A percentile compares a stretch with the other conserved stretches of the same genome.
phyloP scores from a whole-genome alignment of 164 flowering plant genomes.

The Echeveria elegans region DNA sequence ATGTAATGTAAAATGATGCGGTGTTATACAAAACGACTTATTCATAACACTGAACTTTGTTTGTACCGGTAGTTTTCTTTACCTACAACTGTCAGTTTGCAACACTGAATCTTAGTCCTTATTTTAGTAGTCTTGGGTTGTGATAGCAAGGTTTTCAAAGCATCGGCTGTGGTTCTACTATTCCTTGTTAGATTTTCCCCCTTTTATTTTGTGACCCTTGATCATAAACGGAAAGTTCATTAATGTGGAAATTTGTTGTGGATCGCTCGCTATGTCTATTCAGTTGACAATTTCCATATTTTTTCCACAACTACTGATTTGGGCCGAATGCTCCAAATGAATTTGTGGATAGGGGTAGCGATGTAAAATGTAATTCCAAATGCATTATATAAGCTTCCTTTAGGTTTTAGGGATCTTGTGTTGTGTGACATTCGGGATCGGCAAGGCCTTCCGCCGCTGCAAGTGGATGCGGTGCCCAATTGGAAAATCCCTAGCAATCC shows the following conservation, averaged over 20 bases:
- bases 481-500: not conserved
- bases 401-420: not conserved
- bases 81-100: too few relatives aligned
- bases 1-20: too few relatives aligned
- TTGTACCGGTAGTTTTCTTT: too few relatives aligned
- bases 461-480: not conserved
- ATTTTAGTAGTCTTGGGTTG: too few relatives aligned
- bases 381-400: not conserved
- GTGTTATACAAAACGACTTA: too few relatives aligned
- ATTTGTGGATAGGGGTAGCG: not conserved
- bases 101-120: too few relatives aligned
- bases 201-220: too few relatives aligned
- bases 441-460: not conserved
- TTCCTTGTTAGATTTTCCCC: too few relatives aligned
- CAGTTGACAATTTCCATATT: not conserved
- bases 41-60: too few relatives aligned
- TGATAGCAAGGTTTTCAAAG: too few relatives aligned
- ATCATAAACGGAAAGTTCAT: not conserved
- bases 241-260: not conserved
- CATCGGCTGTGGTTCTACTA: too few relatives aligned
- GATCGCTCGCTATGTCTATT: not conserved
- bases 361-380: not conserved
- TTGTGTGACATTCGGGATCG: not conserved
- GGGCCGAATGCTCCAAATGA: not conserved
- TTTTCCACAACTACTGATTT: not conserved